These are phyloP conservation scores for Sugiyamaella sp. DNA, from an alignment of 1,139 yeast species.

Conservation along the genomic window DNA sequence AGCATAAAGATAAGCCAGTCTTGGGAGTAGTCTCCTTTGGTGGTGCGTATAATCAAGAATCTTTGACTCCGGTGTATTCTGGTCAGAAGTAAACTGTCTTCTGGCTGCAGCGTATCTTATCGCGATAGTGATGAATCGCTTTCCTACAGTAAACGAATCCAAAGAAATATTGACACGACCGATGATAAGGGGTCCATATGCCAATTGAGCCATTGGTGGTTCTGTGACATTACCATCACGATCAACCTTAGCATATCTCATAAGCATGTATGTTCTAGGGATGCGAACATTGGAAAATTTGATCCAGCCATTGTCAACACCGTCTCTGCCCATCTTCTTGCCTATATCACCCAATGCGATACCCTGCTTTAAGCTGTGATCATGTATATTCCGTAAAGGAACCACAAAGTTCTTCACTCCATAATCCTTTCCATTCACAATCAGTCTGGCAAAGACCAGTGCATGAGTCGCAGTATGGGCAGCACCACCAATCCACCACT, in stretches of 20 bases:
- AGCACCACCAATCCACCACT: constrained; percentile 99
- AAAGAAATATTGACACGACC: constrained; percentile 90
- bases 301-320: constrained; percentile 87
- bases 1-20: constrained; percentile 77
- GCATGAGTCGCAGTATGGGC: constrained; percentile 91
- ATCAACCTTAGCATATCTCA: constrained; percentile 75
- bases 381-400: constrained; percentile 72
- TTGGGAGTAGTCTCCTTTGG: constrained; percentile 82
- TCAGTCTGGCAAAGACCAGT: constrained; percentile 76
- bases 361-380: constrained; percentile 74
- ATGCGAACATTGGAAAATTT: constrained; percentile 81
- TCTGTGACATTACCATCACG: constrained; percentile 64
- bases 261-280: constrained; percentile 82
- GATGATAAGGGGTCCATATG: constrained; percentile 82
- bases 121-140: constrained; percentile 81
- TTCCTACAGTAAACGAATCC: constrained; percentile 82
- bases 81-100: constrained; percentile 71
- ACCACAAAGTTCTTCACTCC: constrained; percentile 92
- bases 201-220: constrained; percentile 82
- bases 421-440: constrained; percentile 79
- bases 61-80: constrained; percentile 43
- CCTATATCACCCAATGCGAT: constrained; percentile 89
- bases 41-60: constrained; percentile 83
- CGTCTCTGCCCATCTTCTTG: constrained; percentile 86
- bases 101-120: constrained; percentile 87